phyloP scores from a whole-genome alignment of 2,329 filamentous ascomycete genomes.

The Neopestalotiopsis rosae region DNA sequence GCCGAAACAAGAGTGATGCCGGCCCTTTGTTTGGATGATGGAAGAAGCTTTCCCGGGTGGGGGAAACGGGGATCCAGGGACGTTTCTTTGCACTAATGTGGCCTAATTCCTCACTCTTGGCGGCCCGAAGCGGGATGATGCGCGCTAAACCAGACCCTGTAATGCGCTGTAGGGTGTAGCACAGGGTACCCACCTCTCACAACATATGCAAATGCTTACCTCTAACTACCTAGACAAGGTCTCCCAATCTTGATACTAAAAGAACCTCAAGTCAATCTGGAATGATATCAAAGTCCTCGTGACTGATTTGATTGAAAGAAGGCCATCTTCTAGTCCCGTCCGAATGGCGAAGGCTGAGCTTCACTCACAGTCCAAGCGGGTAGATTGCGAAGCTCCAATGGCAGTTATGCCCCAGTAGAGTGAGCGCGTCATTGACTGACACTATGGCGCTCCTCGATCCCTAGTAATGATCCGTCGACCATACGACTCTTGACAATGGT shows the following conservation, averaged over 20 bases:
- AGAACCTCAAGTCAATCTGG: too few relatives aligned
- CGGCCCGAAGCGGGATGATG: background rate
- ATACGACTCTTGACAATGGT: background rate
- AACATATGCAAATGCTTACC: background rate
- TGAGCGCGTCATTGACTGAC: slow-evolving; percentile 26
- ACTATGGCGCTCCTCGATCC: background rate
- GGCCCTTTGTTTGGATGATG: background rate
- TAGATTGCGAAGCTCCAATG: background rate
- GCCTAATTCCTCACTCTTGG: background rate
- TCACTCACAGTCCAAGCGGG: background rate
- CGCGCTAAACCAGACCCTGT: background rate
- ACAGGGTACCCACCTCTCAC: background rate
- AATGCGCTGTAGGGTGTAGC: background rate
- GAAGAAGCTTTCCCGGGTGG: background rate
- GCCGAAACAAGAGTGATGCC: background rate
- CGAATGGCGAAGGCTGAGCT: background rate
- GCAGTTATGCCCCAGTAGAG: background rate
- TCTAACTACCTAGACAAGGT: background rate
- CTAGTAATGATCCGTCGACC: slow-evolving; percentile 16
- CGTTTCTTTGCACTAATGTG: background rate
- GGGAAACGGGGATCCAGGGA: background rate
- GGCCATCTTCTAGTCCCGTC: background rate
- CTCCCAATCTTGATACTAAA: background rate
- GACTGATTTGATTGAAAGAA: too few relatives aligned
- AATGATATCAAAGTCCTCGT: too few relatives aligned